A percentile compares a stretch with the other conserved stretches of the same genome.
These are phyloP conservation scores for Annulohypoxylon maeteangense DNA, from an alignment of 495 filamentous ascomycete genomes.

Conservation along the genomic window DNA sequence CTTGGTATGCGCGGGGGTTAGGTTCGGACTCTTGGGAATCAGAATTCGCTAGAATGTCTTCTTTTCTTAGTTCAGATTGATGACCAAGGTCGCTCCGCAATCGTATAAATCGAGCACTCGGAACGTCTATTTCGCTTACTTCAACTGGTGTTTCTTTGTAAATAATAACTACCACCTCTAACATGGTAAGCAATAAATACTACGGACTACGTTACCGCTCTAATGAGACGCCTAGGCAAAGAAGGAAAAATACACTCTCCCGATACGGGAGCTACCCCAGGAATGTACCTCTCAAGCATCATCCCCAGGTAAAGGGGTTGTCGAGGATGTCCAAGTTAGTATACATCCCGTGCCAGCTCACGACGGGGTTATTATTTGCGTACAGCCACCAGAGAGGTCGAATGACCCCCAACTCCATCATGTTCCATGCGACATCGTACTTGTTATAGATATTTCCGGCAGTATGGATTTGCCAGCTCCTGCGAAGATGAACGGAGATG, in stretches of 20 bases:
- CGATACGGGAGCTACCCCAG: neutral
- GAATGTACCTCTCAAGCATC: neutral
- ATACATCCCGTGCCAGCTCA: slow-evolving; percentile 48
- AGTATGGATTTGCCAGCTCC: slow-evolving; percentile 54
- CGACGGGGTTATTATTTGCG: slow-evolving; percentile 52
- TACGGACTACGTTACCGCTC: neutral
- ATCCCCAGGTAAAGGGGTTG: neutral
- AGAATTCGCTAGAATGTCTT: no score
- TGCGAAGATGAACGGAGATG: slow-evolving; percentile 41
- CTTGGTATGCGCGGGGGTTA: neutral
- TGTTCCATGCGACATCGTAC: slow-evolving; percentile 58
- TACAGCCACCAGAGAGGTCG: slow-evolving; percentile 51
- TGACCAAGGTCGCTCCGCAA: no score
- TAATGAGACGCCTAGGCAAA: slow-evolving; percentile 13
- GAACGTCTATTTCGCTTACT: neutral
- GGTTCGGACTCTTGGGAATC: no score
- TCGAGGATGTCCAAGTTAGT: slow-evolving; percentile 23
- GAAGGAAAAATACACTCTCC: neutral
- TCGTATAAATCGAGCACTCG: neutral
- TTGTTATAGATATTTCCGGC: slow-evolving; percentile 59
- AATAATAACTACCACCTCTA: neutral
- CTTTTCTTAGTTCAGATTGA: no score
- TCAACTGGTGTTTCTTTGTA: neutral
- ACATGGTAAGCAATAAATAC: slow-evolving; percentile 22
- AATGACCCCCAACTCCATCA: slow-evolving; percentile 29